Conservation (phyloP, 208 protist genomes). For the Leptomonas seymouri region DNA sequence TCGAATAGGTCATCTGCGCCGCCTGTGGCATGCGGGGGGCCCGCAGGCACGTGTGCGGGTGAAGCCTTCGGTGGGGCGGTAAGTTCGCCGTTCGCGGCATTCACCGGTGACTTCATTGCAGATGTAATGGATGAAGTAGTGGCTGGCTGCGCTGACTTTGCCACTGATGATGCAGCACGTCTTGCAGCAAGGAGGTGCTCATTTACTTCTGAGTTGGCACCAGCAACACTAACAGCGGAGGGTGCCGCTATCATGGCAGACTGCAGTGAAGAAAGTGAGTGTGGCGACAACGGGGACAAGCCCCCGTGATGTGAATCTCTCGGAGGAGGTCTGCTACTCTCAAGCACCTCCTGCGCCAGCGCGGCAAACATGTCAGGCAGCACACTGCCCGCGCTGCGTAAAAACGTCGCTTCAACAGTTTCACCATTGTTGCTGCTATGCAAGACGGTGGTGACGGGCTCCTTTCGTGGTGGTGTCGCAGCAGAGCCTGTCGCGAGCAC, state of each 20-base stretch:
- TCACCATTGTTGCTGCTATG: not conserved
- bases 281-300: not conserved
- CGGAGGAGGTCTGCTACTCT: not conserved
- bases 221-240: not conserved
- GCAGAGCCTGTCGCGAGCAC: not conserved
- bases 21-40: not conserved
- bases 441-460: not conserved
- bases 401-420: not conserved
- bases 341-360: conserved; percentile 5
- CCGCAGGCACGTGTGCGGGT: not conserved
- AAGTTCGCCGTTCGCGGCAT: not conserved
- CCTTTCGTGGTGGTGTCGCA: not conserved
- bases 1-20: conserved; percentile 54
- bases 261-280: not conserved
- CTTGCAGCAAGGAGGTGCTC: too few species aligned
- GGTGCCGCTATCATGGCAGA: not conserved
- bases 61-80: not conserved
- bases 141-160: not conserved
- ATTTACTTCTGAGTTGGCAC: not conserved
- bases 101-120: not conserved
- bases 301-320: not conserved
- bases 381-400: not conserved
- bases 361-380: conserved; percentile 1
- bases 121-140: not conserved
- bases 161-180: not conserved